Evolutionary conservation across 768 basidiomycete genomes (phyloP).

Genomic region (Pisolithus albus): DNA sequence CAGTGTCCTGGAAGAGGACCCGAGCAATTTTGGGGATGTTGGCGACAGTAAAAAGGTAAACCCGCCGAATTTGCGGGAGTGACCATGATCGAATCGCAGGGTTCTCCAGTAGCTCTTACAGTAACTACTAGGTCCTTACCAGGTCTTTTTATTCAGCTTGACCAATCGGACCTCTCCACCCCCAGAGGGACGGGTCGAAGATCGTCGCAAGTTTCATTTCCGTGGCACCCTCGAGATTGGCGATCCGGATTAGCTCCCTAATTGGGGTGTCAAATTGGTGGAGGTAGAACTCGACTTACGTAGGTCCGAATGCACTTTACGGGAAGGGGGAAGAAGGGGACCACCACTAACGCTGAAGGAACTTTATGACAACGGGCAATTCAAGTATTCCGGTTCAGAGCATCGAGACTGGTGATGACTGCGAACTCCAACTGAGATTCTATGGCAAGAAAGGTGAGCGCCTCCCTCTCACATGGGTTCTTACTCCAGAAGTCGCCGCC

Average conservation of each 20-base stretch:
- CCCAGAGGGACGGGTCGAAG: conserved; percentile 18
- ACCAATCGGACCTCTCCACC: conserved; percentile 34
- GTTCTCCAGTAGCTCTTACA: conserved; percentile 18
- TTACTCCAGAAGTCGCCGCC: background rate
- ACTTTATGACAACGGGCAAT: conserved; percentile 24
- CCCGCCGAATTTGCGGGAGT: too few relatives aligned
- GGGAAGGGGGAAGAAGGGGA: conserved; percentile 10
- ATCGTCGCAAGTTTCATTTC: conserved; percentile 36
- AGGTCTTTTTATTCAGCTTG: conserved; percentile 28
- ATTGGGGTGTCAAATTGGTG: conserved; percentile 34
- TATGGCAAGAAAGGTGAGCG: conserved; percentile 34
- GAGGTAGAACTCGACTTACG: conserved; percentile 39
- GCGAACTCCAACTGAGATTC: conserved; percentile 33
- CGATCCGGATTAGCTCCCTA: conserved; percentile 43
- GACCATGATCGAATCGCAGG: conserved; percentile 13
- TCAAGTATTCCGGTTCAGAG: conserved; percentile 10
- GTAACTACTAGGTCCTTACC: conserved; percentile 26
- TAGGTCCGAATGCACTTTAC: conserved; percentile 24
- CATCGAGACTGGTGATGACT: conserved; percentile 5
- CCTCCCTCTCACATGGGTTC: background rate
- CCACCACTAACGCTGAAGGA: conserved; percentile 29
- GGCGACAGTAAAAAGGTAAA: too few relatives aligned
- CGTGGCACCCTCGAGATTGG: conserved; percentile 46
- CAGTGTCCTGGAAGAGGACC: too few relatives aligned
- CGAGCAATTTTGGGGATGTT: too few relatives aligned